Percentiles rank a stretch among this genome's conserved stretches.
phyloP scores from a whole-genome alignment of 306 rosid species.

The Trifolium dubium region DNA sequence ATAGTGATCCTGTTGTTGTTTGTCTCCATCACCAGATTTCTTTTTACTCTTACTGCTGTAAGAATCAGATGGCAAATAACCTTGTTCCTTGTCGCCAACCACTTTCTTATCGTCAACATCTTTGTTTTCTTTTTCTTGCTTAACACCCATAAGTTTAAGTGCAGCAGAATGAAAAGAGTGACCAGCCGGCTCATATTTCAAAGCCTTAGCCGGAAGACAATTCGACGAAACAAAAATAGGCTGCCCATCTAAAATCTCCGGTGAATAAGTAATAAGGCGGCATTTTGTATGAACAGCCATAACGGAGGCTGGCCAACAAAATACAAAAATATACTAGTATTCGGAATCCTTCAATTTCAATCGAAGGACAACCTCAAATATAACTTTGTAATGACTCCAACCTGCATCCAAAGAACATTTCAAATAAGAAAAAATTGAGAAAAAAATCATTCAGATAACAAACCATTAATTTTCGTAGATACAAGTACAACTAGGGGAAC shows the following conservation, averaged over 20 bases:
- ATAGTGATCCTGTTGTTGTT: slow-evolving; percentile 89
- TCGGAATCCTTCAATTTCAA: slow-evolving; percentile 16
- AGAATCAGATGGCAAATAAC: slow-evolving; percentile 70
- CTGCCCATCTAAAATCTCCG: slow-evolving; percentile 83
- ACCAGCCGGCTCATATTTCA: slow-evolving; percentile 83
- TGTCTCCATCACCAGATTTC: slow-evolving; percentile 72
- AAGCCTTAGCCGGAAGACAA: slow-evolving; percentile 79
- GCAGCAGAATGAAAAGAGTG: slow-evolving; percentile 84
- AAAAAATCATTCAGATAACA: background rate
- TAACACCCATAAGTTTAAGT: slow-evolving; percentile 71
- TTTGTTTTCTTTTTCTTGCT: slow-evolving; percentile 46
- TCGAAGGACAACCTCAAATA: background rate
- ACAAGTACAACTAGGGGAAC: background rate
- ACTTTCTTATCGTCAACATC: slow-evolving; percentile 55
- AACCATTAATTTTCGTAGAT: background rate
- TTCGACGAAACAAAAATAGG: slow-evolving; percentile 80
- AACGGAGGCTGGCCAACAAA: slow-evolving; percentile 35
- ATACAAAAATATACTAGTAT: slow-evolving; percentile 6
- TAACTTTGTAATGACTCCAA: slow-evolving; percentile 19
- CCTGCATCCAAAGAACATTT: slow-evolving; percentile 36
- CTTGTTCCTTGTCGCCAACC: slow-evolving; percentile 67
- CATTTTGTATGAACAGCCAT: slow-evolving; percentile 62
- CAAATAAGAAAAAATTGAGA: slow-evolving; percentile 13
- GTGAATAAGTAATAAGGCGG: slow-evolving; percentile 66
- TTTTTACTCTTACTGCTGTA: slow-evolving; percentile 90